Conservation (phyloP, 345 rosid species). For the thale cress (Arabidopsis thaliana) region DNA sequence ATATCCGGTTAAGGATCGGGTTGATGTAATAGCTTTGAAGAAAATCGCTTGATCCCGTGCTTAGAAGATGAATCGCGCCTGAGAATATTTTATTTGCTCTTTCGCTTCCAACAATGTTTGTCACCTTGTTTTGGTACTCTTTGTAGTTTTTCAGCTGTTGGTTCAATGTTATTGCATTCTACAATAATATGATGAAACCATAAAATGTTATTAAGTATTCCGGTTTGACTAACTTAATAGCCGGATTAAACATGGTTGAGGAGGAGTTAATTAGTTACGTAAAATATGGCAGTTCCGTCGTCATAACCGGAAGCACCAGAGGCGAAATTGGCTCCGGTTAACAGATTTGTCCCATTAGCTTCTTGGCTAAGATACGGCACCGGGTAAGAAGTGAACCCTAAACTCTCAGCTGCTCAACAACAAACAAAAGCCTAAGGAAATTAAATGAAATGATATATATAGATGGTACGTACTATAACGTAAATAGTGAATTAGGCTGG, state of each 20-base stretch:
- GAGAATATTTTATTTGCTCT: slow-evolving; percentile 70
- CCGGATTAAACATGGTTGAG: background rate
- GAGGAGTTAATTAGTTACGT: slow-evolving; percentile 51
- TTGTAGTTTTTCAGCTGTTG: slow-evolving; percentile 70
- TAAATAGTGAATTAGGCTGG: slow-evolving; percentile 15
- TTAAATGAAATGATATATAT: background rate
- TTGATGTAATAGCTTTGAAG: slow-evolving; percentile 86
- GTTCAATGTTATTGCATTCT: slow-evolving; percentile 71
- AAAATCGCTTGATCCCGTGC: slow-evolving; percentile 85
- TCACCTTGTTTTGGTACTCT: slow-evolving; percentile 65
- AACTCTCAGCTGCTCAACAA: slow-evolving; percentile 66
- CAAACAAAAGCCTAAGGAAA: background rate
- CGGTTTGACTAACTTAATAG: background rate
- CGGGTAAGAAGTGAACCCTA: slow-evolving; percentile 84
- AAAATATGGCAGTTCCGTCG: slow-evolving; percentile 70
- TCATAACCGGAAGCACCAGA: slow-evolving; percentile 85
- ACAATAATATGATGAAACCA: slow-evolving; percentile 9
- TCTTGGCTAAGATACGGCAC: slow-evolving; percentile 67
- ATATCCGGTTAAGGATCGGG: slow-evolving; percentile 70
- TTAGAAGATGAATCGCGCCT: slow-evolving; percentile 62
- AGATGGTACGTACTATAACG: background rate
- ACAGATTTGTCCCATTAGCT: slow-evolving; percentile 60
- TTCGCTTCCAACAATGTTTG: slow-evolving; percentile 57
- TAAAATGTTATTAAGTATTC: slow-evolving; percentile 1
- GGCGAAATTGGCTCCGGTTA: slow-evolving; percentile 89